Evolutionary conservation across 345 rosid genomes (phyloP), one percentile per base, ranked within the genome.

Genomic region (Hirschfeldia incana): DNA sequence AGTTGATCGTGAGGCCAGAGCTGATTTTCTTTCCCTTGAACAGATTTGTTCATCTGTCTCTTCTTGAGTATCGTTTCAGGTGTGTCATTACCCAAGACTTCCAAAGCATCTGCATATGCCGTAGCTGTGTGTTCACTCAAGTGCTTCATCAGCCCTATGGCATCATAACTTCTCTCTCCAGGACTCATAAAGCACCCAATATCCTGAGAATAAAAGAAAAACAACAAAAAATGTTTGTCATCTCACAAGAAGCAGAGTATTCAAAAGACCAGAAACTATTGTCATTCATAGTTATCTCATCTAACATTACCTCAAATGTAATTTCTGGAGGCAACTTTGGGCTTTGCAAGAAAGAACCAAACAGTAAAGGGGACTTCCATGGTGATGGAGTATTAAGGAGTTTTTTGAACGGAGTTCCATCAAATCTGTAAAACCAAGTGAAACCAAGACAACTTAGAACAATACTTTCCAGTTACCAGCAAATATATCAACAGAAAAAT

Each of bases 291-390:
- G 58, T 67, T 51, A 62, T 44, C 46, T 42, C 27, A 59, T 32
- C 73, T 76, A 37, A 65, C 62, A 46, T 8, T 87, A 93, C 99
- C 96, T 95, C 99, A 63, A 95, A 87, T 53, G 97, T 85, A 81
- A 92, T 89, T 9, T 94, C 97, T 60, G 97, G 89, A 75, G 90
- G 89, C 72, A 91, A 61, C 76, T 89, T 86, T 67, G 97, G 92
- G 62, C 97, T 97, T 17, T 89, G 89, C 62, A 87, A 69, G 78
- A 96, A 90, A 30, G 97, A 84, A 83, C 91, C 88, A 59, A 96
- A 78, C 84, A 89, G 93, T 89, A 91, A 90, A 59, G 99, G 94
- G 6, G 99, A 95, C 77, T 88, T 96, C 99, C 99, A 93, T 21
- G 97, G 97, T 30, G 95, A 89, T 76, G 97, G 99, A 42, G 98